Percentiles rank a stretch among this genome's conserved stretches.
These are phyloP conservation scores for Vachellia collinsii DNA, from an alignment of 306 rosid species.

Conservation along the genomic window DNA sequence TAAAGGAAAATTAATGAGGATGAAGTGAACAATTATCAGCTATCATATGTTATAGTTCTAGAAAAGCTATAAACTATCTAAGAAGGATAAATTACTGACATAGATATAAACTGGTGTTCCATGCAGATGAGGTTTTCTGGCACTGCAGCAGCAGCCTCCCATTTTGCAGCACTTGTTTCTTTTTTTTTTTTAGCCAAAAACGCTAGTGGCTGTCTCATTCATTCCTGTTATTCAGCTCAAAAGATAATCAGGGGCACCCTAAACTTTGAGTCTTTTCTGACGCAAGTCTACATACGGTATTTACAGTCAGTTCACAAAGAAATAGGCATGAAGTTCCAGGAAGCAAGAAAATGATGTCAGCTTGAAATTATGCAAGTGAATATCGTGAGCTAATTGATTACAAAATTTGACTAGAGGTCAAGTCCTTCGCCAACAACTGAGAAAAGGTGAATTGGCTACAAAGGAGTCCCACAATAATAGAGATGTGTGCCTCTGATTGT, in stretches of 20 bases:
- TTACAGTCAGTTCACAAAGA: not conserved
- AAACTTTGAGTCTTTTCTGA: not conserved
- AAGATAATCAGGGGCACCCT: not conserved
- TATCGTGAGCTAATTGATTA: not conserved
- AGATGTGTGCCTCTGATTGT: not conserved
- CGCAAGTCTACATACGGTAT: not conserved
- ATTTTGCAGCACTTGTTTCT: conserved; percentile 47
- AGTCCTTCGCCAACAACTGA: not conserved
- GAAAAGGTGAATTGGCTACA: not conserved
- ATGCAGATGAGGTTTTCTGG: conserved; percentile 71
- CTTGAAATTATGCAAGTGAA: conserved; percentile 19
- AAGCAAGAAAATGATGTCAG: conserved; percentile 18
- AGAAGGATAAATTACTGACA: conserved; percentile 53
- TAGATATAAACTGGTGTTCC: conserved; percentile 80
- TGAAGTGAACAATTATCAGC: conserved; percentile 32
- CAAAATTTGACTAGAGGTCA: conserved; percentile 5
- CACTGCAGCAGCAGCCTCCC: conserved; percentile 93
- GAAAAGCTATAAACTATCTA: conserved; percentile 30
- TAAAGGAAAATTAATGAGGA: not conserved
- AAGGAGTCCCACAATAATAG: not conserved
- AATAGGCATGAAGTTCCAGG: not conserved
- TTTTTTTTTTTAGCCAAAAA: conserved; percentile 47
- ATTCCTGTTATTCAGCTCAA: conserved; percentile 43
- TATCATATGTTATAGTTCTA: conserved; percentile 4
- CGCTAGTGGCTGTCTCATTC: conserved; percentile 34